Conservation (phyloP, 805 yeast genomes). For the Ogataea nitratoaversa region DNA sequence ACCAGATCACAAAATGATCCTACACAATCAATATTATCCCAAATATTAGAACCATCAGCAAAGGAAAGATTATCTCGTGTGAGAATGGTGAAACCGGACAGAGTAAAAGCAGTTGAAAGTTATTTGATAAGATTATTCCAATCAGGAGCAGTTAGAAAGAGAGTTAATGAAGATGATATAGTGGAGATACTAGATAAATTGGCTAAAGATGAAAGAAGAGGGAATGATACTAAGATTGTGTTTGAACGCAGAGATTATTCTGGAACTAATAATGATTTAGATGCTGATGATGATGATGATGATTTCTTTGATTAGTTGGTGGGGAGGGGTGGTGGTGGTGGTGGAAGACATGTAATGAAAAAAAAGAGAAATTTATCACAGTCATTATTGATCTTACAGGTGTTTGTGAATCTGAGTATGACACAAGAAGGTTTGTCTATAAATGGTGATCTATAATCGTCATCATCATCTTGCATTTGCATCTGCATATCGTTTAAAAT, state of each 20-base stretch:
- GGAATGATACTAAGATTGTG: slow-evolving; percentile 63
- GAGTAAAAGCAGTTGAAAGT: slow-evolving; percentile 85
- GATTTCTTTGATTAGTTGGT: slow-evolving; percentile 34
- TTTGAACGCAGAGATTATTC: slow-evolving; percentile 39
- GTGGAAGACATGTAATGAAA: neutral
- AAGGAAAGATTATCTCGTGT: slow-evolving; percentile 85
- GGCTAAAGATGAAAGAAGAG: slow-evolving; percentile 62
- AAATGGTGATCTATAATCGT: too few species aligned
- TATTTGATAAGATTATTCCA: slow-evolving; percentile 67
- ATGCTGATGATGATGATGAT: slow-evolving; percentile 27
- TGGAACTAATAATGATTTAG: slow-evolving; percentile 18
- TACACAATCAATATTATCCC: slow-evolving; percentile 45
- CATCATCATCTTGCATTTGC: too few species aligned
- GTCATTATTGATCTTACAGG: too few species aligned
- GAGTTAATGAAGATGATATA: slow-evolving; percentile 76
- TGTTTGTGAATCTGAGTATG: too few species aligned
- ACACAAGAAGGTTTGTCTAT: too few species aligned
- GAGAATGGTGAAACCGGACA: slow-evolving; percentile 82
- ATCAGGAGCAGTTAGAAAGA: slow-evolving; percentile 70
- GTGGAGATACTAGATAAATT: slow-evolving; percentile 81
- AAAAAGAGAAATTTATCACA: too few species aligned
- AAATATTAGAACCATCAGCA: slow-evolving; percentile 76
- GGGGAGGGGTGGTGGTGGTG: too few species aligned
- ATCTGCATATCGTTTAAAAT: too few species aligned
- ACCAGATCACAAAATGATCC: slow-evolving; percentile 14